Conservation (phyloP, 179 eudicot genomes). For the Nepenthes alata region DNA sequence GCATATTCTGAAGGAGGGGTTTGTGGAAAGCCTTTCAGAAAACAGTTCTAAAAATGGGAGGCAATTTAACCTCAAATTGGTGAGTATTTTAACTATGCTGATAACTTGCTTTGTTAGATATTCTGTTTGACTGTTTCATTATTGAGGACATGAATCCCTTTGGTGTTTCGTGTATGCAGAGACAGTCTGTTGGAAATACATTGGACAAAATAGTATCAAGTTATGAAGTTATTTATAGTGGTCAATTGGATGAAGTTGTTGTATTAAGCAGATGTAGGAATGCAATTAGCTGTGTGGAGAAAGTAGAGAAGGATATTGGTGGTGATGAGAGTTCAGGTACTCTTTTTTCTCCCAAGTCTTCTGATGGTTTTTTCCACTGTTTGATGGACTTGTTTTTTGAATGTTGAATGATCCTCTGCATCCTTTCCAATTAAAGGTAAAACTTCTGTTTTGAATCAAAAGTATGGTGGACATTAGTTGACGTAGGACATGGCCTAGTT, state of each 20-base stretch:
- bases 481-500: too few species aligned
- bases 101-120: background rate
- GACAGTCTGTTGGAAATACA: conserved; percentile 38
- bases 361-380: background rate
- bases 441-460: too few species aligned
- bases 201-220: conserved; percentile 70
- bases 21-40: conserved; percentile 27
- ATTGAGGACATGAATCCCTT: background rate
- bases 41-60: conserved; percentile 18
- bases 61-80: conserved; percentile 21
- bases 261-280: conserved; percentile 50
- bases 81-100: conserved; percentile 11
- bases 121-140: background rate
- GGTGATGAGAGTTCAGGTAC: conserved; percentile 45
- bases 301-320: conserved; percentile 51
- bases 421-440: too few species aligned
- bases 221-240: conserved; percentile 55
- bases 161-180: conserved; percentile 18
- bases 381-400: too few species aligned
- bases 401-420: too few species aligned
- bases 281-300: conserved; percentile 51
- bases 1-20: conserved; percentile 62
- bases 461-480: too few species aligned
- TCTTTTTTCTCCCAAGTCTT: background rate
- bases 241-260: conserved; percentile 67